Base-by-base conservation (phyloP, 345 rosid species). In the Barbarea vulgaris region DNA sequence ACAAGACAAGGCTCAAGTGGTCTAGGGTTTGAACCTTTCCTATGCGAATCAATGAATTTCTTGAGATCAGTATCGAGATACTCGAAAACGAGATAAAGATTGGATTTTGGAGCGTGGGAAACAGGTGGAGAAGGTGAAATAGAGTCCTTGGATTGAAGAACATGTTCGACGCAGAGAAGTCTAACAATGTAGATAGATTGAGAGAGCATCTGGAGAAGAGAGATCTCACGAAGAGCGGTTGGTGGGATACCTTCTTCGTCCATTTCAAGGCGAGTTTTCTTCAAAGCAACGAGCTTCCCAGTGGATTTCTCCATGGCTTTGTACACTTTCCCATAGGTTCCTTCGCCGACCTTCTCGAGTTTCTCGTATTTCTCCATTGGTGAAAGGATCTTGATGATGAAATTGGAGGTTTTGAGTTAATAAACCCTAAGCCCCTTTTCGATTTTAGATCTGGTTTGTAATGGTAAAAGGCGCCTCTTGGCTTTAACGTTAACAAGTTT, bases 171-270 rank as follows among this genome's bases (percentile, higher is more conserved):
- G 52, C 51, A 70, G 77, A 77, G 80, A 1, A 71, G 67, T 85
- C 90, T 84, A 61, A 93, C 98, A 30, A 94, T 85, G 77, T 94
- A 89, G 55, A 89, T 90, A 0, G 93, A 97, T 64, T 91, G 96
- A 42, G 79, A 76, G 82, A 94, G 87, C 83, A 91, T 93, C 67
- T 94, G 89, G 86, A 94, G 77, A 69, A 94, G 90, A 39, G 97
- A 94, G 60, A 94, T 94, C 81, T 94, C 98, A 52, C 97, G 81
- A 15, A 94, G 91, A 17, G 97, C 97, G 3, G 98, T 90, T 74
- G 97, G 91, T 8, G 96, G 98, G 2, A 94, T 96, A 34, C 98
- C 98, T 80, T 94, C 97, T 67, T 94, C 96, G 74, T 94, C 98
- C 84, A 90, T 93, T 77, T 94, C 97, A 51, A 94, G 81, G 4